A percentile compares a stretch with the other conserved stretches of the same genome.
Conservation (phyloP, 768 basidiomycete species). For the Dacryopinax primogenitus region DNA sequence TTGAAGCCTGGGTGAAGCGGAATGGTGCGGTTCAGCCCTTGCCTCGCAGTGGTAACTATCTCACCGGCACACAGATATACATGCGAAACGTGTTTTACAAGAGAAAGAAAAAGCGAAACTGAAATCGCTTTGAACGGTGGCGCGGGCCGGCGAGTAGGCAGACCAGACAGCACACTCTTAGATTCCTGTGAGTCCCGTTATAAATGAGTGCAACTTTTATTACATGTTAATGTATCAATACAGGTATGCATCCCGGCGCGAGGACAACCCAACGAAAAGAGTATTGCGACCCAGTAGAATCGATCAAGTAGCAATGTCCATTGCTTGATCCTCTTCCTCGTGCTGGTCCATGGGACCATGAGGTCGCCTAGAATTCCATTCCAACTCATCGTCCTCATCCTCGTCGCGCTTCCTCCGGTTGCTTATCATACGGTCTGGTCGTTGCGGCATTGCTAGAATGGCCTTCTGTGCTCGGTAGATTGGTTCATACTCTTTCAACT, state of each 20-base stretch:
- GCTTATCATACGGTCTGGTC: constrained; percentile 35
- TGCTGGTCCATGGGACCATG: constrained; percentile 1
- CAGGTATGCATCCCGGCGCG: constrained; percentile 7
- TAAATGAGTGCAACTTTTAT: background rate
- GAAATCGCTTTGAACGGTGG: constrained; percentile 47
- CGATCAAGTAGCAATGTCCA: background rate
- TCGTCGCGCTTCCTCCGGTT: constrained; percentile 51
- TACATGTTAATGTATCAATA: constrained; percentile 7
- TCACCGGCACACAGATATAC: constrained; percentile 43
- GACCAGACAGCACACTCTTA: too few relatives aligned
- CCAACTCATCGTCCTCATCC: constrained; percentile 59
- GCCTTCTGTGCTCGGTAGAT: constrained; percentile 73
- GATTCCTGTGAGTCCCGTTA: background rate
- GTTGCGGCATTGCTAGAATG: constrained; percentile 37
- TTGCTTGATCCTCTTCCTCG: background rate
- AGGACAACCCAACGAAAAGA: background rate
- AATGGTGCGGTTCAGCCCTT: constrained; percentile 41
- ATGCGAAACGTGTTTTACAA: constrained; percentile 62
- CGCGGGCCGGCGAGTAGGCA: background rate
- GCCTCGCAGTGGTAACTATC: constrained; percentile 9
- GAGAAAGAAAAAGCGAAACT: constrained; percentile 77
- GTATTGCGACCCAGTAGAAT: background rate
- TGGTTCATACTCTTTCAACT: constrained; percentile 93
- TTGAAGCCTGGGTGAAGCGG: constrained; percentile 85
- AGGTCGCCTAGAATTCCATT: constrained; percentile 7